Evolutionary conservation across 306 rosid species (phyloP).

Genomic region (Arachis hypogaea): DNA sequence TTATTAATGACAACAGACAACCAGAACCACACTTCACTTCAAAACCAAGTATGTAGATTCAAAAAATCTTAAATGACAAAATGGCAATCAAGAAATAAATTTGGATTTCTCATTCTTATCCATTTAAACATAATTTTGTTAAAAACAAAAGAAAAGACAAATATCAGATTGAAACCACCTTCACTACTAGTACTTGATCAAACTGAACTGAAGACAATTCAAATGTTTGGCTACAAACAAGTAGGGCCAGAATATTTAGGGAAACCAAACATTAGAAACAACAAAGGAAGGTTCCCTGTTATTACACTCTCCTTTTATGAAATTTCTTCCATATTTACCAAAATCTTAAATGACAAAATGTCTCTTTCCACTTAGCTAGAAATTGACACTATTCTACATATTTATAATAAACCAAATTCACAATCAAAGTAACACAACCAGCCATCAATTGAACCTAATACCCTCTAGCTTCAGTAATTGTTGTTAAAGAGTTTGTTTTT

Average conservation of each 20-base stretch:
- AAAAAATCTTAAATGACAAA: too few relatives aligned
- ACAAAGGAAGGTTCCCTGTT: slow-evolving; percentile 33
- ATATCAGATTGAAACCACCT: background rate
- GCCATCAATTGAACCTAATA: slow-evolving; percentile 1
- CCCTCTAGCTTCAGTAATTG: background rate
- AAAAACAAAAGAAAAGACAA: background rate
- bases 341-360: background rate
- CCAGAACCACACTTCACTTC: background rate
- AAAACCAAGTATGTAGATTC: background rate
- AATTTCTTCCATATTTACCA: slow-evolving; percentile 21
- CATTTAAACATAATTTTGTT: background rate
- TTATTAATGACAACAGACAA: background rate
- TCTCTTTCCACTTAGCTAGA: background rate
- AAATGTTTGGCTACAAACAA: background rate
- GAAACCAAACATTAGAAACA: slow-evolving; percentile 18
- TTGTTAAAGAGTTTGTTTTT: background rate
- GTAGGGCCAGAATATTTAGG: slow-evolving; percentile 20
- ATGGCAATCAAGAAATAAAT: background rate
- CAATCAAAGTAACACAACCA: background rate
- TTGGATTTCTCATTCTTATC: background rate
- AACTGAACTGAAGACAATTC: background rate
- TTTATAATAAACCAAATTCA: slow-evolving; percentile 11
- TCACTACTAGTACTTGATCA: background rate
- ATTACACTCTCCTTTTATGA: slow-evolving; percentile 28
- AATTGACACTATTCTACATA: background rate